These are phyloP conservation scores for Acanthamoeba royreba DNA, from an alignment of 208 protist genomes.

Conservation along the genomic window DNA sequence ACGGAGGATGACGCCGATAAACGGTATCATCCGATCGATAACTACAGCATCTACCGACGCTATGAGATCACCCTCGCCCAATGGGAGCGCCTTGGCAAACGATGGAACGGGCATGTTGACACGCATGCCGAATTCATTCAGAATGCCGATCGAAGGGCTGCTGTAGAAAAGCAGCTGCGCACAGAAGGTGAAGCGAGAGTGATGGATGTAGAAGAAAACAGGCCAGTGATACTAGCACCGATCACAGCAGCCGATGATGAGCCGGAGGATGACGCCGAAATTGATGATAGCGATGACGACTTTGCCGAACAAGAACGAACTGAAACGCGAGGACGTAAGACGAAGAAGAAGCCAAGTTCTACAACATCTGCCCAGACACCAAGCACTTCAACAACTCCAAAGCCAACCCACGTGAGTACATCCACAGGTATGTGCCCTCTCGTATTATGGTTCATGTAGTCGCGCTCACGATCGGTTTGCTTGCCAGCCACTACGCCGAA, in stretches of 20 bases:
- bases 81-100: background rate
- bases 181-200: background rate
- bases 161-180: background rate
- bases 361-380: too few species aligned
- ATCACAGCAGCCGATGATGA: background rate
- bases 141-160: background rate
- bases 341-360: background rate
- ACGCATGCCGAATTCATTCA: background rate
- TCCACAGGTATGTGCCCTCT: too few species aligned
- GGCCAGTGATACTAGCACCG: background rate
- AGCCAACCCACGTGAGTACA: too few species aligned
- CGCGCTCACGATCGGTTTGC: too few species aligned
- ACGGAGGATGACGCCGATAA: background rate
- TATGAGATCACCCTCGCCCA: background rate
- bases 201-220: background rate
- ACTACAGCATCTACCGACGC: constrained; percentile 13
- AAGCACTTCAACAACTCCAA: too few species aligned
- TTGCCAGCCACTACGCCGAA: too few species aligned
- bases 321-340: background rate
- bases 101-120: background rate
- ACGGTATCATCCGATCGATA: background rate
- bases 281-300: background rate
- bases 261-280: background rate
- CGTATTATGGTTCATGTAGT: too few species aligned
- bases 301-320: too few species aligned